A percentile compares a stretch with the other conserved stretches of the same genome.
Conservation (phyloP, 805 yeast species). For the Ogataea polymorpha region DNA sequence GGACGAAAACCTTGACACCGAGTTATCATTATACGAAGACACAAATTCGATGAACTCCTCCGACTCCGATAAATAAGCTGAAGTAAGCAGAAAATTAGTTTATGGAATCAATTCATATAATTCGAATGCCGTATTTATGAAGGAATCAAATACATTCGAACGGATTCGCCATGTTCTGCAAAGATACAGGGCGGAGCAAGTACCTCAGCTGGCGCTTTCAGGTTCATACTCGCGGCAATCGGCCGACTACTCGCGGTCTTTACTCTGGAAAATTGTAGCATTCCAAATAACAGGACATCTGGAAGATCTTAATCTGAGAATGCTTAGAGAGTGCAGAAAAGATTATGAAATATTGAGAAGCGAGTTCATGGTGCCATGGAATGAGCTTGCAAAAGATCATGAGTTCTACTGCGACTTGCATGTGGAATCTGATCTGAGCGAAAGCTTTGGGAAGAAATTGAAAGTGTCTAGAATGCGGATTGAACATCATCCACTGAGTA, state of each 20-base stretch:
- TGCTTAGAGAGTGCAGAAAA: constrained; percentile 17
- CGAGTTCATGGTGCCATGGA: constrained; percentile 35
- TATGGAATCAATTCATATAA: not conserved
- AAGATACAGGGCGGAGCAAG: constrained; percentile 3
- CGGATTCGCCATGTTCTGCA: constrained; percentile 6
- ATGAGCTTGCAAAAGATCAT: constrained; percentile 26
- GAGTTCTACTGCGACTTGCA: constrained; percentile 18
- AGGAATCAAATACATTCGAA: constrained; percentile 2
- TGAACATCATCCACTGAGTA: constrained; percentile 22
- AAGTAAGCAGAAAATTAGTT: constrained; percentile 1
- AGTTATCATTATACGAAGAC: not conserved
- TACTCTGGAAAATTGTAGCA: constrained; percentile 25
- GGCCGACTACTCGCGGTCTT: constrained; percentile 21
- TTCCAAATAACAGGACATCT: constrained; percentile 11
- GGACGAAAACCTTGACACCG: constrained; percentile 1
- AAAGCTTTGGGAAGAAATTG: constrained; percentile 14
- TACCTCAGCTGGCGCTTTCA: constrained; percentile 4
- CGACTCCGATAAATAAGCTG: constrained; percentile 5
- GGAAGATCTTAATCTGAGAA: constrained; percentile 16
- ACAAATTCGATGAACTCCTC: not conserved
- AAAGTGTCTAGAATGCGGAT: constrained; percentile 17
- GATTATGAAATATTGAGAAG: constrained; percentile 20
- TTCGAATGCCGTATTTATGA: constrained; percentile 1
- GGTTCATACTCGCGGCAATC: constrained; percentile 8
- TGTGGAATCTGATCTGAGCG: constrained; percentile 28